Conservation (phyloP, 2,329 filamentous ascomycete genomes). For the Myriosclerotinia curreyana region DNA sequence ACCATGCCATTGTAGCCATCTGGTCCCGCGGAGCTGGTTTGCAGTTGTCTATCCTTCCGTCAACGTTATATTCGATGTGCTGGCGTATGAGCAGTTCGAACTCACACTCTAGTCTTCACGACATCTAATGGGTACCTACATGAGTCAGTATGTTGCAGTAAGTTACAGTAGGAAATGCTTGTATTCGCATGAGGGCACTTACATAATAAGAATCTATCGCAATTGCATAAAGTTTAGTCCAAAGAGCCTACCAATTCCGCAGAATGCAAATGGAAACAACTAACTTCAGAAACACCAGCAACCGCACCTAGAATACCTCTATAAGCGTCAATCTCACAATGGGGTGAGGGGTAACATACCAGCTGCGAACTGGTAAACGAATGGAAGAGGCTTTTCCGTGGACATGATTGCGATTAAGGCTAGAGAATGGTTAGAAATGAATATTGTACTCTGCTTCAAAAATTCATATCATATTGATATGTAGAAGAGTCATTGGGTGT, state of each 20-base stretch:
- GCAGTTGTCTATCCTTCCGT: slow-evolving; percentile 66
- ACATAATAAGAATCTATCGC: slow-evolving; percentile 82
- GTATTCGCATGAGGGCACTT: slow-evolving; percentile 40
- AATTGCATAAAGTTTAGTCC: slow-evolving; percentile 31
- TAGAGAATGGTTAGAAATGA: neutral
- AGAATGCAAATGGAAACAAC: slow-evolving; percentile 38
- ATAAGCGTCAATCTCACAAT: slow-evolving; percentile 36
- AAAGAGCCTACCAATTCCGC: neutral
- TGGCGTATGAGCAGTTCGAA: slow-evolving; percentile 21
- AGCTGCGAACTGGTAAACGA: slow-evolving; percentile 92
- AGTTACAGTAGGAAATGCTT: slow-evolving; percentile 12
- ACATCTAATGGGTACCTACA: slow-evolving; percentile 96
- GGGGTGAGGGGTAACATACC: slow-evolving; percentile 50
- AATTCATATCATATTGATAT: fast-evolving
- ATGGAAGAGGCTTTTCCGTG: slow-evolving; percentile 74
- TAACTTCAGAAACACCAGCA: slow-evolving; percentile 94
- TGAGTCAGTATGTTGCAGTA: slow-evolving; percentile 25
- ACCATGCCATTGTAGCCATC: slow-evolving; percentile 96
- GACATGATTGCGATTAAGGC: slow-evolving; percentile 52
- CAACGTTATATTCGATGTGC: slow-evolving; percentile 17
- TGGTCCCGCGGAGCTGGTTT: slow-evolving; percentile 75
- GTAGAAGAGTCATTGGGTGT: neutral
- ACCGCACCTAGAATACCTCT: slow-evolving; percentile 64
- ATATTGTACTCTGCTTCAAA: neutral
- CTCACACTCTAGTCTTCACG: slow-evolving; percentile 95